Evolutionary conservation across 139 green algal genomes (phyloP).

Genomic region (Tetradesmus lagerheimii): DNA sequence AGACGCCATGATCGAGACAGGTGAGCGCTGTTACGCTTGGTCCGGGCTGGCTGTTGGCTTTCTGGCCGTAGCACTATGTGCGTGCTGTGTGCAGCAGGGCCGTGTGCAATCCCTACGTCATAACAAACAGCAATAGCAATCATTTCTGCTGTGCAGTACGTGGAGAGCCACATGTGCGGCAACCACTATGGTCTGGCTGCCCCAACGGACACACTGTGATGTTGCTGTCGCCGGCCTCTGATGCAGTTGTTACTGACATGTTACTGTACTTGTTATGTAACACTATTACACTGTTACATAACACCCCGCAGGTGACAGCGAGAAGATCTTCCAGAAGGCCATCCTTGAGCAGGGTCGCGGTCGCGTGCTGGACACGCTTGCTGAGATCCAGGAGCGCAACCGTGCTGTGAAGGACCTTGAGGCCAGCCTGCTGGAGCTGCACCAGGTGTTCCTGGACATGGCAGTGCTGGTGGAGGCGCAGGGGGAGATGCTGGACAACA

Average conservation of each 20-base stretch:
- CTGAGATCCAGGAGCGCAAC: slow-evolving; percentile 96
- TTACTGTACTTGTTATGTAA: too few relatives aligned
- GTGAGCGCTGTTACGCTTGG: background rate
- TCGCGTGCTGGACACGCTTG: slow-evolving; percentile 92
- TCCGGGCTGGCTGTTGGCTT: too few relatives aligned
- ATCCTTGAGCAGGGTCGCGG: slow-evolving; percentile 91
- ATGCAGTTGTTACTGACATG: too few relatives aligned
- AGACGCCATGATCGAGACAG: slow-evolving; percentile 91
- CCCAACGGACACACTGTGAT: too few relatives aligned
- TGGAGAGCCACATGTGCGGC: too few relatives aligned
- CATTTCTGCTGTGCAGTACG: too few relatives aligned
- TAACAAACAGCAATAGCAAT: too few relatives aligned
- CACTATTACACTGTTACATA: background rate
- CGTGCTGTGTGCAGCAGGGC: background rate
- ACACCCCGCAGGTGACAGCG: slow-evolving; percentile 78
- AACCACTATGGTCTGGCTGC: too few relatives aligned
- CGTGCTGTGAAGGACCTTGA: slow-evolving; percentile 84
- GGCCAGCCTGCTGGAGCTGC: slow-evolving; percentile 85
- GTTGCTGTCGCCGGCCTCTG: too few relatives aligned
- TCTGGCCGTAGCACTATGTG: background rate
- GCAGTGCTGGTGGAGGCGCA: slow-evolving; percentile 91
- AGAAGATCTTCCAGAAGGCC: slow-evolving; percentile 97
- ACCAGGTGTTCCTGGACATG: slow-evolving; percentile 98
- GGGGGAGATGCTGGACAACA: slow-evolving; percentile 96
- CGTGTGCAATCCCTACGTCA: too few relatives aligned